Percentiles rank a stretch among this genome's conserved stretches.
Conservation (phyloP, 139 green algal genomes). For the Chlorella sp. region DNA sequence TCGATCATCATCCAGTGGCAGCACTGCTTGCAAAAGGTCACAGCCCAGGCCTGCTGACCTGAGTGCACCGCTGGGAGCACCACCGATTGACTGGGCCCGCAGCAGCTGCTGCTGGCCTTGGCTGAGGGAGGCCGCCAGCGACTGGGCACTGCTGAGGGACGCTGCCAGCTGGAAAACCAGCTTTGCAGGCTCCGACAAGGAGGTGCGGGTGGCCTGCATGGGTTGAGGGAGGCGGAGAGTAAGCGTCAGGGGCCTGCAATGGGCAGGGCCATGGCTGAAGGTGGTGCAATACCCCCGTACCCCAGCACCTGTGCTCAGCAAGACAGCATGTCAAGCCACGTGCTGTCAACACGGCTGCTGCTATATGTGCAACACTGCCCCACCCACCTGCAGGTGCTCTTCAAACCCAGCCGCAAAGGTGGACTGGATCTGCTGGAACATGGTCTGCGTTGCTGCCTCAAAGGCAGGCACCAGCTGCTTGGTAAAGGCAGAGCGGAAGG, state of each 20-base stretch:
- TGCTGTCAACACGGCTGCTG: too few species aligned
- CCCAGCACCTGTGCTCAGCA: too few species aligned
- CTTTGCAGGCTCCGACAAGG: constrained; percentile 17
- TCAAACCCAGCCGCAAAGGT: constrained; percentile 70
- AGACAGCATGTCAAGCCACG: too few species aligned
- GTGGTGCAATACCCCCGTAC: too few species aligned
- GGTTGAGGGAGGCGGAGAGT: not conserved
- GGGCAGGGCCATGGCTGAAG: too few species aligned
- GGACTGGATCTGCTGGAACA: constrained; percentile 80
- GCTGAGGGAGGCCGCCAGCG: constrained; percentile 19
- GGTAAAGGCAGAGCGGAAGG: constrained; percentile 62
- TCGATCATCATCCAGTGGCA: not conserved
- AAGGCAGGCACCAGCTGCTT: constrained; percentile 76
- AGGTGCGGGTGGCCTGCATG: constrained; percentile 14
- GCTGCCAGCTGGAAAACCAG: constrained; percentile 47
- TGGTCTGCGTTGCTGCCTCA: constrained; percentile 67
- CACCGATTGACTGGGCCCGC: not conserved
- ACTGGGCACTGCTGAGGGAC: constrained; percentile 26
- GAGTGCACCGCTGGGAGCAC: not conserved
- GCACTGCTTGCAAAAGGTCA: not conserved
- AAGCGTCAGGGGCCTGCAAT: too few species aligned
- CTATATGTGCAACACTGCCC: too few species aligned
- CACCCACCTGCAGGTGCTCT: constrained; percentile 62
- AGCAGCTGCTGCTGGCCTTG: constrained; percentile 61
- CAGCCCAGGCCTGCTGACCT: not conserved